Base-by-base conservation (phyloP, 768 basidiomycete species). In the Mycena vitilis region DNA sequence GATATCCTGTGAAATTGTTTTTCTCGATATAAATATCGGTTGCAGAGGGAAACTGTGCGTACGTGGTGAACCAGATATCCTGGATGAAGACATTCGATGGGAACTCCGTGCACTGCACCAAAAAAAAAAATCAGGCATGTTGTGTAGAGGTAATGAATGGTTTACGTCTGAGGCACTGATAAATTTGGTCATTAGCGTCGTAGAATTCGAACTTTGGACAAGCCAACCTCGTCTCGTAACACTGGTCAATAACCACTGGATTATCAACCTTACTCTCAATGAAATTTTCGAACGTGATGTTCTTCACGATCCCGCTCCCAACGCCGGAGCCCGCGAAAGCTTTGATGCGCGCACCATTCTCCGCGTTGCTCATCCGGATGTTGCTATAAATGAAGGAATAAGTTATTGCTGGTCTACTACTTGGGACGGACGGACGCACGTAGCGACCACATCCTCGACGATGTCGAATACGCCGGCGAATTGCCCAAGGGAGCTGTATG, bases 261-360 rank as follows among this genome's bases (percentile, higher is more conserved):
- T 87, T 83, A 66, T 89, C 87, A 48, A 88, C 87, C 45, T 87
- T 84, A 58, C 78, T 81, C 66, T 86, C 86, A 22, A 81, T 66
- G 75, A 88, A 88, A 68, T 82, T 79, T n/a, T 75, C 71, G 75
- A 87, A 89, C 0, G 86, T 87, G 73, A 89, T 77, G 69, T 89
- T 88, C 74, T 84, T 82, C 51, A 88, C 87, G 51, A 87, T 84
- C 10, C 88, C 88, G 44, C 84, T 82, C 5, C 89, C 88, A 36
- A 89, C 87, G 60, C 84, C 83, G 18, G 83, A 80, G 6, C 89
- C 90, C 7, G 88, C 89, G 81, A 85, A 91, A 0, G 88, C 86
- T 75, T 91, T 91, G 77, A 91, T 91, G 40, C 90, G 82, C 1
- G 89, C 89, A 1, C 89, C 90, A 70, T 91, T 91, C 73, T 88